Evolutionary conservation across 164 flowering plant genomes (phyloP), one percentile per base, ranked within the genome.

Genomic region (Liriodendron chinense): DNA sequence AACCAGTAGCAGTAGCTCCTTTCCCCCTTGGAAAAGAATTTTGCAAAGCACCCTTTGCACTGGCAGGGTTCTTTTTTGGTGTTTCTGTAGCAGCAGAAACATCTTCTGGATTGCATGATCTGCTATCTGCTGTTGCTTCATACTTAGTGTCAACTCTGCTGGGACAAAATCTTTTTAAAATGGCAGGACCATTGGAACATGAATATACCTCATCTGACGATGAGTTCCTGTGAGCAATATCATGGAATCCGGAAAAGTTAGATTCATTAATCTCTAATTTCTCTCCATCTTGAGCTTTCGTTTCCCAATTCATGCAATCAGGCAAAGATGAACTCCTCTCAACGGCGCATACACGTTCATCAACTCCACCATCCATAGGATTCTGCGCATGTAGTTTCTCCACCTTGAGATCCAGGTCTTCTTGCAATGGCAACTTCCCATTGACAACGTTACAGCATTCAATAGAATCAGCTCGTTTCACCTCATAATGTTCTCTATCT

Each of bases 101-200:
- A 69, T 23, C 43, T 66, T 78, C 75, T 64, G 75, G 74, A 74
- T 69, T 73, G 74, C 65, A 70, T 64, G 21, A 63, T n/a, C 20
- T 63, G 24, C 72, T 50, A 9, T 79, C 76, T 18, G 70, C 50
- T 34, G 20, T 57, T 23, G 7, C 34, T 56, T 23, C 72, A 73
- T 7, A 26, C 47, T 72, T 28, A 65, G 49, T 21, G 56, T 77
- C 78, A 72, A 43, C 65, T 57, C 28, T 68, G 64, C 56, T 47
- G 74, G 23, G 12, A 74, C 68, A 24, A 57, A 8, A 57, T 63
- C 66, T 53, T 53, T 53, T 53, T 53, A 53, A 53, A 53, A 53
- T 3, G 18, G 68, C 25, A 22, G 63, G 48, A 66, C 34, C 64
- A 5, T 63, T 22, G 66, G 77, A 68, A 68, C 53, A 18, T 25